Evolutionary conservation across 1,284 basidiomycete species (phyloP).

Genomic region (Nidula niveotomentosa): DNA sequence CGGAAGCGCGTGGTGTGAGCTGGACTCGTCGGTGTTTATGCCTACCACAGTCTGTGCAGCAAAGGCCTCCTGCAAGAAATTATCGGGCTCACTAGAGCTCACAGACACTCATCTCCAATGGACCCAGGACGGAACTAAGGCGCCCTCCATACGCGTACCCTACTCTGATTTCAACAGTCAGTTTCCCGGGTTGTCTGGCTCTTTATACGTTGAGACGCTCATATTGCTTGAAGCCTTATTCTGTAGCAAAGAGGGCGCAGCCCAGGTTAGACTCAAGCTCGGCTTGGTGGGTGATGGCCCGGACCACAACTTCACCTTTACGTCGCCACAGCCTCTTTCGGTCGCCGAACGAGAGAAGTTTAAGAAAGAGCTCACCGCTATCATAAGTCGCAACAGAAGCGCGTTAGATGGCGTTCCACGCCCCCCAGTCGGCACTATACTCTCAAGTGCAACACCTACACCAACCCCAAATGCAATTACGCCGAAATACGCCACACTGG

Average conservation of each 20-base stretch:
- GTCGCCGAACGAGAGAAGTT: slow-evolving; percentile 74
- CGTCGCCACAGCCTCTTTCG: slow-evolving; percentile 57
- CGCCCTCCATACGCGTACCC: slow-evolving; percentile 59
- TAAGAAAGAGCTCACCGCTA: slow-evolving; percentile 73
- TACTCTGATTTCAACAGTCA: slow-evolving; percentile 62
- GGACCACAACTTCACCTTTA: slow-evolving; percentile 82
- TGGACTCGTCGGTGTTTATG: slow-evolving; percentile 26
- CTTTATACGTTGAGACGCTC: slow-evolving; percentile 10
- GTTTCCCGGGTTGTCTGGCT: slow-evolving; percentile 24
- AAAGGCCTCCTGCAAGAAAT: slow-evolving; percentile 80
- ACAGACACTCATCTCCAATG: slow-evolving; percentile 68
- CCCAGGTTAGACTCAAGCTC: slow-evolving; percentile 75
- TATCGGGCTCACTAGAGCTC: slow-evolving; percentile 68
- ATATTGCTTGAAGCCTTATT: slow-evolving; percentile 60
- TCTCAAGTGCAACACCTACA: slow-evolving; percentile 20
- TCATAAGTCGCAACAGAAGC: slow-evolving; percentile 70
- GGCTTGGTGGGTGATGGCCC: slow-evolving; percentile 62
- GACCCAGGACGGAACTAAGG: slow-evolving; percentile 66
- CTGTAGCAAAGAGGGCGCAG: slow-evolving; percentile 78
- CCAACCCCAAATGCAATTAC: slow-evolving; percentile 20
- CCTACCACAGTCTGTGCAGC: slow-evolving; percentile 63
- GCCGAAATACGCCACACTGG: slow-evolving; percentile 15
- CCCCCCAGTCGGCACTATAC: slow-evolving; percentile 18
- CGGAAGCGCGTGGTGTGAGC: too few relatives aligned
- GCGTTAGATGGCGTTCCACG: slow-evolving; percentile 27